These are phyloP conservation scores for Sporormia fimetaria DNA, from an alignment of 495 filamentous ascomycete species.

Conservation along the genomic window DNA sequence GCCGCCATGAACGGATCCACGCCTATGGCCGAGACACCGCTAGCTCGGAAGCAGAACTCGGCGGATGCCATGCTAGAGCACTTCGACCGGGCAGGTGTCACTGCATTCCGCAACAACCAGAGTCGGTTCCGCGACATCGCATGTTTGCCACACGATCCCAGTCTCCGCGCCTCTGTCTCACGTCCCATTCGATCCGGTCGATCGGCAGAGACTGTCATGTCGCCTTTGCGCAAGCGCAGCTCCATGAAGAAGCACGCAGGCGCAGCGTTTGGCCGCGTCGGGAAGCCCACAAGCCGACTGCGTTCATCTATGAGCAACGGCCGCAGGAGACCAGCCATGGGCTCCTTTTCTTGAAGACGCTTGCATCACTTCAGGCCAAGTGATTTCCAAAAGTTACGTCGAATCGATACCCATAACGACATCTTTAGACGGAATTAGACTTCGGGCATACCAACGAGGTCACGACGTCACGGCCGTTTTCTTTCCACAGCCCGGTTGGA, in stretches of 20 bases:
- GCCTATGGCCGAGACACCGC: slow-evolving; percentile 33
- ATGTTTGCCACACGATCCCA: slow-evolving; percentile 20
- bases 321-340: slow-evolving; percentile 13
- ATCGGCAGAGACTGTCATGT: slow-evolving; percentile 22
- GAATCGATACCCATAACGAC: neutral
- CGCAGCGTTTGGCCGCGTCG: slow-evolving; percentile 8
- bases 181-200: slow-evolving; percentile 19
- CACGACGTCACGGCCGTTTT: slow-evolving; percentile 17
- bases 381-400: neutral
- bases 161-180: slow-evolving; percentile 19
- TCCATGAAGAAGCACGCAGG: slow-evolving; percentile 9
- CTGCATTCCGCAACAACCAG: slow-evolving; percentile 70
- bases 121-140: slow-evolving; percentile 37
- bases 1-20: slow-evolving; percentile 17
- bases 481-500: too few relatives aligned
- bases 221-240: slow-evolving; percentile 20
- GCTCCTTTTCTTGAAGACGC: slow-evolving; percentile 14
- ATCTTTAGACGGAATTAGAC: too few relatives aligned
- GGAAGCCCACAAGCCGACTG: slow-evolving; percentile 12
- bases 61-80: slow-evolving; percentile 50
- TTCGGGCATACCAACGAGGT: too few relatives aligned
- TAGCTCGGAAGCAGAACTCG: slow-evolving; percentile 41
- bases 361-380: too few relatives aligned
- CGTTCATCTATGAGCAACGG: slow-evolving; percentile 5
- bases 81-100: slow-evolving; percentile 57